Evolutionary conservation across 78 protist genomes (phyloP).

Genomic region (Polysphondylium violaceum): DNA sequence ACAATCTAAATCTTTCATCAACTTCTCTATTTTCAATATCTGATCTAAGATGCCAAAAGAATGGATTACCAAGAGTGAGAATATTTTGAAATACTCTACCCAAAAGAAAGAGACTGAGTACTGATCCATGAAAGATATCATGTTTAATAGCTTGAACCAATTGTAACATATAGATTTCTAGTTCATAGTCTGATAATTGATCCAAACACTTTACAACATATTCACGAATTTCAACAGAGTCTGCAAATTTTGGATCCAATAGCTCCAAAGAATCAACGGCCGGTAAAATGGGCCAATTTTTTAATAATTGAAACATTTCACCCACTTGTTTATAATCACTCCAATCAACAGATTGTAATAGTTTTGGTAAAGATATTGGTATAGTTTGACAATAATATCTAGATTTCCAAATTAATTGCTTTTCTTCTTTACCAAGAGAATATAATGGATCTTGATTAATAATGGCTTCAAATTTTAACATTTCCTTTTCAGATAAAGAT

Average conservation of each 20-base stretch:
- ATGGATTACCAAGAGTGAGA: constrained; percentile 10
- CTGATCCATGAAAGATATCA: constrained; percentile 88
- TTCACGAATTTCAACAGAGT: constrained; percentile 83
- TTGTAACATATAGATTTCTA: constrained; percentile 88
- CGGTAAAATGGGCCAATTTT: constrained; percentile 62
- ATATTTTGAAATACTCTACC: constrained; percentile 76
- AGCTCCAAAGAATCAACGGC: constrained; percentile 85
- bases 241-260: constrained; percentile 88
- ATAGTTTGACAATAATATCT: constrained; percentile 66
- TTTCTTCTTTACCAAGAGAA: constrained; percentile 54
- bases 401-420: constrained; percentile 43
- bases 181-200: constrained; percentile 82
- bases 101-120: constrained; percentile 82
- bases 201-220: constrained; percentile 89
- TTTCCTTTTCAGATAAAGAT: constrained; percentile 11
- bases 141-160: constrained; percentile 91
- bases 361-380: constrained; percentile 89
- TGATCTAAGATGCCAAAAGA: constrained; percentile 89
- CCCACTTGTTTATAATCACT: constrained; percentile 57
- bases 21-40: constrained; percentile 83
- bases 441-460: constrained; percentile 77
- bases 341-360: constrained; percentile 90
- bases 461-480: constrained; percentile 26
- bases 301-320: constrained; percentile 74
- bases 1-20: constrained; percentile 44